These are phyloP conservation scores for Pholiota molesta DNA, from an alignment of 768 basidiomycete species.

Conservation along the genomic window DNA sequence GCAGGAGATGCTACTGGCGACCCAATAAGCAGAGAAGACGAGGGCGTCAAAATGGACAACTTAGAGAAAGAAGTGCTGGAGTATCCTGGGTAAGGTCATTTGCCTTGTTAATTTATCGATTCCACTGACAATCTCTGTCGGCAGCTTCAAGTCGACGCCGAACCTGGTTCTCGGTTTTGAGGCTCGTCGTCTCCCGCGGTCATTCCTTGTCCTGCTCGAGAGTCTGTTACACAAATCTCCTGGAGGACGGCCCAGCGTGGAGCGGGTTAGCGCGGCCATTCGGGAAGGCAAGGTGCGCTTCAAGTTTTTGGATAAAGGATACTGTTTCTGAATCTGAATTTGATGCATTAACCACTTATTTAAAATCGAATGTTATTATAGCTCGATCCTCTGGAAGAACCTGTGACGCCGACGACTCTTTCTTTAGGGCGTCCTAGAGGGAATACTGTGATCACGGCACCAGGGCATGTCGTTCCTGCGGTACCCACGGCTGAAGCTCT, in stretches of 20 bases:
- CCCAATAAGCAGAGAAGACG: conserved; percentile 41
- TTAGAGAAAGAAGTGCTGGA: conserved; percentile 73
- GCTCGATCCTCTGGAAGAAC: conserved; percentile 25
- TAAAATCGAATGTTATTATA: not conserved
- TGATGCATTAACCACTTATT: not conserved
- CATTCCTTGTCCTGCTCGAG: conserved; percentile 74
- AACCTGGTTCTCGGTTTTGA: conserved; percentile 60
- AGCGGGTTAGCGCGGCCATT: conserved; percentile 70
- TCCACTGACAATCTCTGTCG: not conserved
- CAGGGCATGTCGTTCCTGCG: not conserved
- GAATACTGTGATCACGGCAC: not conserved
- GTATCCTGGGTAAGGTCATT: conserved; percentile 68
- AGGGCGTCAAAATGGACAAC: conserved; percentile 64
- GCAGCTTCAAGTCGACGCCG: conserved; percentile 54
- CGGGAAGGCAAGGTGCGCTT: conserved; percentile 70
- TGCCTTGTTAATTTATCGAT: not conserved
- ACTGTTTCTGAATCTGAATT: not conserved
- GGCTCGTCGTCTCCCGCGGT: conserved; percentile 69
- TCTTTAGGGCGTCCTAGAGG: conserved; percentile 20
- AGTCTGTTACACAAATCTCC: conserved; percentile 68
- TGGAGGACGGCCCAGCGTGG: conserved; percentile 65
- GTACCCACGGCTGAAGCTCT: not conserved
- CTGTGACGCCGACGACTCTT: conserved; percentile 11
- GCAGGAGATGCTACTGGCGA: conserved; percentile 55
- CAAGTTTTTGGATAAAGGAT: not conserved